Percentiles rank a stretch among this genome's conserved stretches.
phyloP scores from a whole-genome alignment of 2,329 filamentous ascomycete genomes.

The Beauveria varroae region DNA sequence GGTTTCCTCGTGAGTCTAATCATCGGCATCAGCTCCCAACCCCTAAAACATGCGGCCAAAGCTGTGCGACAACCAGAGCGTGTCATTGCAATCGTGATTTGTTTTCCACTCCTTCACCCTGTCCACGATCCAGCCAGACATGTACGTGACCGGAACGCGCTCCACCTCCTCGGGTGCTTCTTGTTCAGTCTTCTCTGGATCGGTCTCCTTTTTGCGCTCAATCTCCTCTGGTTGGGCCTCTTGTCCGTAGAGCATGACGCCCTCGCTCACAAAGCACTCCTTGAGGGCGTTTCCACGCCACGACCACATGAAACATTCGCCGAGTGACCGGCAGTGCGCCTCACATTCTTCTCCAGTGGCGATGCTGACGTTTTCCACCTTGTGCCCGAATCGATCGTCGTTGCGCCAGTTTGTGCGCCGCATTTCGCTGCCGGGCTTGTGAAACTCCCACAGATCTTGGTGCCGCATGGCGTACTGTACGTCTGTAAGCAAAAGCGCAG shows the following conservation, averaged over 20 bases:
- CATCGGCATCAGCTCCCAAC: not conserved
- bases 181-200: no score
- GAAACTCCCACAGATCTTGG: slow-evolving; percentile 7
- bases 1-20: not conserved
- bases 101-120: not conserved
- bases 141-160: not conserved
- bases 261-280: slow-evolving; percentile 1
- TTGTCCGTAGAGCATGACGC: not conserved
- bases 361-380: not conserved
- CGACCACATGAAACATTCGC: slow-evolving; percentile 1
- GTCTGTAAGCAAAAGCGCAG: not conserved
- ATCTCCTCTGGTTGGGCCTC: not conserved
- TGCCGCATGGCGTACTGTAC: slow-evolving; percentile 2
- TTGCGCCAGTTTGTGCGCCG: slow-evolving; percentile 10
- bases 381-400: not conserved
- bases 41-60: not conserved
- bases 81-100: not conserved
- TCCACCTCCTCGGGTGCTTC: no score
- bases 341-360: not conserved
- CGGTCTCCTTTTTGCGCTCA: not conserved
- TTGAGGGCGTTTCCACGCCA: not conserved
- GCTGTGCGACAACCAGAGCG: slow-evolving; percentile 1
- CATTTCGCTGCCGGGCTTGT: not conserved
- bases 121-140: not conserved
- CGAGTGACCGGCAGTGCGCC: not conserved